Percentiles rank a stretch among this genome's conserved stretches.
These are phyloP conservation scores for Fraxinus ornus DNA, from an alignment of 305 asterid species.

Conservation along the genomic window DNA sequence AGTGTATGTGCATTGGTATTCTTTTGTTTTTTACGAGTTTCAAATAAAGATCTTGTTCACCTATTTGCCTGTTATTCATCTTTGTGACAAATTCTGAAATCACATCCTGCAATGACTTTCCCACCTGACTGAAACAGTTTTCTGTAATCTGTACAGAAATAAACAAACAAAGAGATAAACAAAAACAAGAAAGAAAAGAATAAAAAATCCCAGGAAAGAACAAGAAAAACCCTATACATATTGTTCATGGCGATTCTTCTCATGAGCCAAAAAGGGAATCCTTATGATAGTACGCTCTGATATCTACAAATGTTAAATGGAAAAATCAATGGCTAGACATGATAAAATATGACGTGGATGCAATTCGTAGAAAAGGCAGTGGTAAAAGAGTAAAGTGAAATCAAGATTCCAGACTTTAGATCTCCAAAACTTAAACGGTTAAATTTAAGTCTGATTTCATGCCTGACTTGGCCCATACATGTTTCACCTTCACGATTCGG, in stretches of 20 bases:
- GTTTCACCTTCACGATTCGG: neutral
- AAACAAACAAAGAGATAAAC: neutral
- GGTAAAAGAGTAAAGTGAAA: neutral
- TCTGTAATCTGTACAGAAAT: slow-evolving; percentile 64
- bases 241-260: slow-evolving; percentile 85
- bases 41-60: slow-evolving; percentile 32
- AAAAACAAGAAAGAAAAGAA: neutral
- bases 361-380: neutral
- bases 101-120: slow-evolving; percentile 76
- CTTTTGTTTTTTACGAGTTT: neutral
- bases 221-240: slow-evolving; percentile 47
- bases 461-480: neutral
- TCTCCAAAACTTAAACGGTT: neutral
- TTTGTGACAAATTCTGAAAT: slow-evolving; percentile 68
- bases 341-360: neutral
- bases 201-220: neutral
- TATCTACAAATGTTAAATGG: slow-evolving; percentile 48
- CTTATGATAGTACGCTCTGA: slow-evolving; percentile 51
- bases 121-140: slow-evolving; percentile 73
- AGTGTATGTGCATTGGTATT: neutral
- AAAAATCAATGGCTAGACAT: neutral
- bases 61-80: slow-evolving; percentile 68
- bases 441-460: neutral
- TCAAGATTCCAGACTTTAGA: neutral
- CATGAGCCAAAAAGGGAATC: slow-evolving; percentile 80